Conservation (phyloP, 352 stramenopile species). For the Globisporangium sylvaticum region DNA sequence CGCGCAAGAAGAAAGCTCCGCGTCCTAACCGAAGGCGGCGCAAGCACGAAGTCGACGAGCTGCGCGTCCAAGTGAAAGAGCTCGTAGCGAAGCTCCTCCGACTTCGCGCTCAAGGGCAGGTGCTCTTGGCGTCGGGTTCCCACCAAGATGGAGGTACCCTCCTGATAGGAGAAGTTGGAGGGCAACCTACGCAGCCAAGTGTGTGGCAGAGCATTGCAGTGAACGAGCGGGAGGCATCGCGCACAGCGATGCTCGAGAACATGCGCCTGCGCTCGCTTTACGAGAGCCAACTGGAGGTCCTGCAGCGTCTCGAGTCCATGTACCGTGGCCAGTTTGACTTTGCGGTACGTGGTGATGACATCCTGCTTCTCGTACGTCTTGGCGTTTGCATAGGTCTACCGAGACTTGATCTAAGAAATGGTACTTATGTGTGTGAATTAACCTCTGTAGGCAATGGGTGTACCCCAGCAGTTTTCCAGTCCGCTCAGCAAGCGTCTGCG, state of each 20-base stretch:
- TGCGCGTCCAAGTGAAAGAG: background rate
- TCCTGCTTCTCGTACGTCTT: background rate
- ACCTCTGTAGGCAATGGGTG: background rate
- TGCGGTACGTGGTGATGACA: background rate
- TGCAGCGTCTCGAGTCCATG: conserved; percentile 30
- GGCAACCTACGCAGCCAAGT: background rate
- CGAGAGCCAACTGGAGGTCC: conserved; percentile 31
- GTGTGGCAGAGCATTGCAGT: conserved; percentile 32
- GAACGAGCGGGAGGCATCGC: conserved; percentile 25
- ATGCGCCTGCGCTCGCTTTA: conserved; percentile 23
- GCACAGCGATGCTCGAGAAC: conserved; percentile 30
- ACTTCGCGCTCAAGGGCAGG: background rate
- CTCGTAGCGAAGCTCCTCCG: background rate
- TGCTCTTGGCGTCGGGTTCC: background rate
- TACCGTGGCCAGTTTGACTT: conserved; percentile 17
- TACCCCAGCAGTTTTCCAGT: background rate
- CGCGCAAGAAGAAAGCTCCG: background rate
- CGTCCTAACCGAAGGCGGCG: background rate
- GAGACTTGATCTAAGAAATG: background rate
- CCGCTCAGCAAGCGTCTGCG: conserved; percentile 1
- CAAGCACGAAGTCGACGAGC: background rate
- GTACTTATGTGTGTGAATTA: background rate
- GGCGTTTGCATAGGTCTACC: too few relatives aligned
- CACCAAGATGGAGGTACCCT: background rate
- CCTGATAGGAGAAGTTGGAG: background rate